phyloP scores from a whole-genome alignment of 106 monocot species.

The Phalaenopsis equestris region DNA sequence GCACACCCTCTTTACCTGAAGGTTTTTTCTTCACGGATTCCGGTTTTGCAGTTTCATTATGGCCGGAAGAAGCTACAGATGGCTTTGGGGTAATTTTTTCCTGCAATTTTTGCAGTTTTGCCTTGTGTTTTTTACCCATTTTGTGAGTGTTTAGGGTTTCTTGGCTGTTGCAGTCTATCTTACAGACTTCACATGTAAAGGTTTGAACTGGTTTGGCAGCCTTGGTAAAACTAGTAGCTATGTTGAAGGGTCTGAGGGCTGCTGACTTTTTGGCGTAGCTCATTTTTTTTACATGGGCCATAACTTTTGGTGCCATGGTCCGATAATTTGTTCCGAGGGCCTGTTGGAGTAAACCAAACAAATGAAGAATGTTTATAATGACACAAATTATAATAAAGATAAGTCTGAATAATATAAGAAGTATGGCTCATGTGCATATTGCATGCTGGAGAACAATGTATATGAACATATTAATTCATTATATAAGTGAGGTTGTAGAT shows the following conservation, averaged over 20 bases:
- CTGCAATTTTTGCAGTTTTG: conserved; percentile 19
- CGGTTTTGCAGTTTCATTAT: background rate
- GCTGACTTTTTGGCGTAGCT: background rate
- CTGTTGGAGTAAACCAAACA: background rate
- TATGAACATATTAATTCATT: no score
- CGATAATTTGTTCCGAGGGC: background rate
- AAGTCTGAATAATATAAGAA: background rate
- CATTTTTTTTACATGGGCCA: background rate
- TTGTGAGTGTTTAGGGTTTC: conserved; percentile 24
- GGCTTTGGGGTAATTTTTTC: conserved; percentile 12
- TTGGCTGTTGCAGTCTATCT: conserved; percentile 23
- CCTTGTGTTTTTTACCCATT: conserved; percentile 26
- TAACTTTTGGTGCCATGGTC: background rate
- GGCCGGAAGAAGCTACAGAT: background rate
- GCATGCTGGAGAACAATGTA: no score
- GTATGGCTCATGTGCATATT: no score
- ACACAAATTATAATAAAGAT: background rate
- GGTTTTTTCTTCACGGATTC: background rate
- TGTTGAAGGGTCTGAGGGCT: background rate
- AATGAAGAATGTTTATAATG: background rate
- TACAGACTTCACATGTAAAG: conserved; percentile 28
- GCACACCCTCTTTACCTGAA: conserved; percentile 16
- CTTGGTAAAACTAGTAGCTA: background rate
- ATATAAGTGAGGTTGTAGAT: no score
- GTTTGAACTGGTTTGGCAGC: background rate